Evolutionary conservation across 2,329 filamentous ascomycete genomes (phyloP), one percentile per base, ranked within the genome.

Genomic region (Leptographium lundbergii): DNA sequence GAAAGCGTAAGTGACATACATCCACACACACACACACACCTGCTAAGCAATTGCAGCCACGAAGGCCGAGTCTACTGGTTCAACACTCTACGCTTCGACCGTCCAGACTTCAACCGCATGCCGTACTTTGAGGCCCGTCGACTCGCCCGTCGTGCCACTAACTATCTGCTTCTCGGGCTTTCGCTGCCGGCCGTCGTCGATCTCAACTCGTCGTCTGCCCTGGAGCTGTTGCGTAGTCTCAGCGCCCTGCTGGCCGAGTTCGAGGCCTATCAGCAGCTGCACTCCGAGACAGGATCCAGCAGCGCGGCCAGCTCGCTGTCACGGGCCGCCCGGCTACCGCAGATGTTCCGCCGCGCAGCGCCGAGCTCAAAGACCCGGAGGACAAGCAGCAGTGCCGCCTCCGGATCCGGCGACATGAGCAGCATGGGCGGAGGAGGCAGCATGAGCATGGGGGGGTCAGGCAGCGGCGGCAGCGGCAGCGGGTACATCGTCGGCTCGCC

Each of bases 51-150:
- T 17, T 10, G 57, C 69, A 95, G 90, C 32, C 91, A 99, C 69
- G 91, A 96, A 73, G 91, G 92, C 61, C 86, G 90, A 60, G 85
- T 96, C 50, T 97, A 95, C 76, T 97, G 94, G 91, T 96, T 97
- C 78, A 96, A 96, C 74, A 96, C 94, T 0, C 83, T 96, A 61
- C 87, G 95, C 68, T 96, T 96, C 73, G 89, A 91, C 64, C 88
- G 89, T 67, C 72, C 82, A 34, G 90, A 96, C 71, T 79, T 97
- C 39, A 76, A 81, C 57, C 85, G 86, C 68, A 86, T 96, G 76
- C 86, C 92, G 53, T 95, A 90, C 69, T 92, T 95, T 69, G 88
- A 95, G 61, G 76, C 84, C 4, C 85, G 88, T 63, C 94, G 92
- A 69, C 83, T 96, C 55, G 86, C 89, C 62, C 87, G 91, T 60